Evolutionary conservation across 1,139 yeast genomes (phyloP).

Genomic region (Nakaseomyces uthaithaninus): DNA sequence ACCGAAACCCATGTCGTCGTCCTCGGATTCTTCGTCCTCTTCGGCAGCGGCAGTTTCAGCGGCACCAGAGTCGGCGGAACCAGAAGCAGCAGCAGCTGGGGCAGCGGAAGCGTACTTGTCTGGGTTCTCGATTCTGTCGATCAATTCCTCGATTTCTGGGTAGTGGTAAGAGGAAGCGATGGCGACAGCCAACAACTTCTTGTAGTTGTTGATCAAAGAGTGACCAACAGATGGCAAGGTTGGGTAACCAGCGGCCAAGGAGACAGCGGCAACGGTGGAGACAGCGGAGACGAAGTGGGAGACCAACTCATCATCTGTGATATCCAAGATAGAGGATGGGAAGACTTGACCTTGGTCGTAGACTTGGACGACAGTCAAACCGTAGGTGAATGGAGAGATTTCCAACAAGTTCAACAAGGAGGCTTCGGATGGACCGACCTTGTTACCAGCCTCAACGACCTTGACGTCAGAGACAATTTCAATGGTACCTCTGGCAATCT

Average conservation of each 20-base stretch:
- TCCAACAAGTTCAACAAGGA: slow-evolving; percentile 97
- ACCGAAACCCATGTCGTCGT: slow-evolving; percentile 97
- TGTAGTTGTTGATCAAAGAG: slow-evolving; percentile 98
- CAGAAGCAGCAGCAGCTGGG: slow-evolving; percentile 69
- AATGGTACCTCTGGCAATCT: slow-evolving; percentile 99
- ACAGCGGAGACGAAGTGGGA: slow-evolving; percentile 89
- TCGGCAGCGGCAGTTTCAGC: slow-evolving; percentile 69
- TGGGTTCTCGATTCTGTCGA: slow-evolving; percentile 99
- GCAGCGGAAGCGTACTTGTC: slow-evolving; percentile 99
- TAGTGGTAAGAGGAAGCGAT: slow-evolving; percentile 98
- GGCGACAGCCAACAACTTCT: slow-evolving; percentile 96
- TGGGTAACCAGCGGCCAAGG: slow-evolving; percentile 98
- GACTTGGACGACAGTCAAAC: slow-evolving; percentile 93
- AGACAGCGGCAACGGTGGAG: slow-evolving; percentile 88
- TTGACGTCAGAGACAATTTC: slow-evolving; percentile 96
- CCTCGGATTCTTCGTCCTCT: slow-evolving; percentile 68
- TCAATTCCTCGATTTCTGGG: slow-evolving; percentile 98
- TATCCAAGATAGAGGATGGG: slow-evolving; percentile 95
- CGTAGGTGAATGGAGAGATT: slow-evolving; percentile 99
- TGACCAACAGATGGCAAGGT: slow-evolving; percentile 99
- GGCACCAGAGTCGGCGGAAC: slow-evolving; percentile 53
- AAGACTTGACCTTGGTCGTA: slow-evolving; percentile 98
- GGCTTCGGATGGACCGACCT: slow-evolving; percentile 99
- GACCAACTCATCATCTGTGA: slow-evolving; percentile 94
- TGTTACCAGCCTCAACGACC: slow-evolving; percentile 78